Percentiles rank a stretch among this genome's conserved stretches.
These are phyloP conservation scores for Cymbopogon citratus DNA, from an alignment of 176 grass and related monocot genomes.

Conservation along the genomic window DNA sequence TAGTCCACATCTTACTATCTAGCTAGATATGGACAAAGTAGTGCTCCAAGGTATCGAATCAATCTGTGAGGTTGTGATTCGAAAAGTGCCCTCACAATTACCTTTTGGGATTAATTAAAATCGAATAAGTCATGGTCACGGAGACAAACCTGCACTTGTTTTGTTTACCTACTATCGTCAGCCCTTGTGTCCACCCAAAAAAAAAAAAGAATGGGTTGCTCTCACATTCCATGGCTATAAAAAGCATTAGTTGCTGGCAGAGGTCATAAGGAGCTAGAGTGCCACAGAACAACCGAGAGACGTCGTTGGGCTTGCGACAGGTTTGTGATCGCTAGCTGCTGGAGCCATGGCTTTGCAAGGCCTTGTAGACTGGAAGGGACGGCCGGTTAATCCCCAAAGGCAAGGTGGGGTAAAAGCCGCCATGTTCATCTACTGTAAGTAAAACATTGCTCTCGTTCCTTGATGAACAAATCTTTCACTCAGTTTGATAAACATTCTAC, in stretches of 20 bases:
- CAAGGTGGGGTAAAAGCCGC: slow-evolving; percentile 61
- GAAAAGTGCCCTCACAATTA: not conserved
- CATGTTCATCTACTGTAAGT: slow-evolving; percentile 53
- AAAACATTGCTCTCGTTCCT: not conserved
- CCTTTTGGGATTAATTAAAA: not conserved
- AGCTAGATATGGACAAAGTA: not conserved
- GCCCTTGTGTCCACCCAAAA: not conserved
- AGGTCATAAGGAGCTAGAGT: not conserved
- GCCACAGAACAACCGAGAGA: not conserved
- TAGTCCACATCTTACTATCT: not conserved
- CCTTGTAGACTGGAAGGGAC: slow-evolving; percentile 59
- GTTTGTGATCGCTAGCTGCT: not conserved
- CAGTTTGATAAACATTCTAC: not conserved
- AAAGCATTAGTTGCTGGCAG: not conserved
- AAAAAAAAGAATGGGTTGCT: not conserved
- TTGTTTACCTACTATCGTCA: not conserved
- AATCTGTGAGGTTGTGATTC: not conserved
- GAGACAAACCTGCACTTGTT: not conserved
- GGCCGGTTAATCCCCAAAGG: slow-evolving; percentile 23
- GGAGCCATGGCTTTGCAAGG: not conserved
- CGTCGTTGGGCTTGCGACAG: not conserved
- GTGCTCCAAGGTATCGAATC: not conserved
- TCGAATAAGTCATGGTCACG: not conserved
- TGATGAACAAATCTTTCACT: not conserved
- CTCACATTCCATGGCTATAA: slow-evolving; percentile 27